Percentiles rank a stretch among this genome's conserved stretches.
Evolutionary conservation across 805 yeast genomes (phyloP).

Genomic region (Lipomyces starkeyi): DNA sequence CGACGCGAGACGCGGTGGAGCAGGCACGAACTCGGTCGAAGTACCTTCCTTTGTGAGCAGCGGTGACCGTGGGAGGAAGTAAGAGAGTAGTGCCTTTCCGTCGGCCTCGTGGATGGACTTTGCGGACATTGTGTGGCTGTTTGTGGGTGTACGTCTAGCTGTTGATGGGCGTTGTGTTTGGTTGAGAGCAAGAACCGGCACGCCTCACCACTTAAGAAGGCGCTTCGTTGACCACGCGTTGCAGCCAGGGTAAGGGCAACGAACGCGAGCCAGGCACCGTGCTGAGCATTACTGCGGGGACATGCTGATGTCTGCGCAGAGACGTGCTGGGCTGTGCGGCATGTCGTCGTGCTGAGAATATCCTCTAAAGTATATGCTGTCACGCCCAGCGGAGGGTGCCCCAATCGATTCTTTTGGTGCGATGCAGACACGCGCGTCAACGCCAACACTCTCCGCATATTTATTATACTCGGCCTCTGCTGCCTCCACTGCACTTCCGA

Average conservation of each 20-base stretch:
- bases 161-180: neutral
- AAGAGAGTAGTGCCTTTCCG: conserved; percentile 54
- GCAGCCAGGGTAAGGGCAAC: conserved; percentile 1
- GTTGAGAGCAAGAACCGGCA: neutral
- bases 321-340: conserved; percentile 3
- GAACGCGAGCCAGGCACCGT: conserved; percentile 2
- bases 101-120: conserved; percentile 55
- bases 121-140: conserved; percentile 48
- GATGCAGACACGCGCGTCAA: neutral
- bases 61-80: conserved; percentile 51
- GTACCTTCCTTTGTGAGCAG: conserved; percentile 43
- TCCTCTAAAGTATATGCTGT: neutral
- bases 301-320: conserved; percentile 10
- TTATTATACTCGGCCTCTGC: conserved; percentile 2
- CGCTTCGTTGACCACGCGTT: conserved; percentile 6
- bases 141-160: neutral
- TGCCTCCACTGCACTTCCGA: conserved; percentile 8
- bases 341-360: conserved; percentile 9
- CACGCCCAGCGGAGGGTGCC: conserved; percentile 6
- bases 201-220: neutral
- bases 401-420: conserved; percentile 2
- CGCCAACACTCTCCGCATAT: neutral
- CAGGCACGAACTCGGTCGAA: conserved; percentile 37
- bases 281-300: conserved; percentile 16
- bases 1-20: conserved; percentile 40